Evolutionary conservation across 2,329 filamentous ascomycete species (phyloP), one percentile per base, ranked within the genome.

Genomic region (Talaromyces amestolkiae): DNA sequence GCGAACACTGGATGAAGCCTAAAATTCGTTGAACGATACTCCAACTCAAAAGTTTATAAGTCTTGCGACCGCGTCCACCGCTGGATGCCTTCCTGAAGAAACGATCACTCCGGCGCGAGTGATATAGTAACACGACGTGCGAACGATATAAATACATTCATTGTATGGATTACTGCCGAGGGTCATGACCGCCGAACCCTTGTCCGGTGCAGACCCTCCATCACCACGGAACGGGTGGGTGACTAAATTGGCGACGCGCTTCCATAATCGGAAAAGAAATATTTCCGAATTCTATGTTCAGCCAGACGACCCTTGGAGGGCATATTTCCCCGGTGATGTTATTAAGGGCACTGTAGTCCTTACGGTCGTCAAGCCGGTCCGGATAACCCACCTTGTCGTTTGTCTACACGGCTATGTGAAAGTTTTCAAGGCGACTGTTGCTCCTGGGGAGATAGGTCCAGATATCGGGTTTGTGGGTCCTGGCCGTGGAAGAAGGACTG

Each of bases 331-430:
- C 1, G 87, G 87, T 17, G 87, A 89, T 73, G 73, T 80, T n/a
- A 84, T 89, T 63, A 86, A 83, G 66, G 87, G 87, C 27, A 83
- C 82, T 19, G 85, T 89, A 27, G 78, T 85, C 61, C 77, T 89
- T 68, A 87, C 85, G 65, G 83, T 89, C 51, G 75, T 84, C 56
- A 87, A 87, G 70, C 85, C 87, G 33, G 78, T 87, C 67, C 80
- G 87, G 63, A 84, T 89, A 67, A 89, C 87, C 9, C 87, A 89
- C 76, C 77, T 89, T 31, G 85, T 87, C 13, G 80, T 89, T 37
- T 86, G 84, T 70, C 76, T 89, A 67, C 86, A 89, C 78, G 87
- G 87, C 24, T 87, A 84, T 74, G 87, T 86, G 59, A 87, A 88
- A 73, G 87, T 89, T 17, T 88, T 84, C 77, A 88, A 87, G 75